Conservation (phyloP, 441 rosid species). For the Populus hybrid region DNA sequence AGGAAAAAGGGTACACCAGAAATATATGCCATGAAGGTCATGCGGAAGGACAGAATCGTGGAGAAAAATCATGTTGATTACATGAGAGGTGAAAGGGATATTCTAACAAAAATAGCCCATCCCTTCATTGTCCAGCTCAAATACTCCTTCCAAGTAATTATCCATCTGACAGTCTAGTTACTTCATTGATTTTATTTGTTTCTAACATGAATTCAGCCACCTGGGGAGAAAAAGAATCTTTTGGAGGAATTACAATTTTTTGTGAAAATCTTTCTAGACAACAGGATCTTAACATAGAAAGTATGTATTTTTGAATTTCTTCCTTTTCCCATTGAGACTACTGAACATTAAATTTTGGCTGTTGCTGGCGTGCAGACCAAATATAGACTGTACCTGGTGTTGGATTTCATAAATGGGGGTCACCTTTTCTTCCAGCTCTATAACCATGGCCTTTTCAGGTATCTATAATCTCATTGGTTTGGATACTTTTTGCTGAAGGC, state of each 20-base stretch:
- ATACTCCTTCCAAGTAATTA: constrained; percentile 80
- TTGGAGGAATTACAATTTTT: background rate
- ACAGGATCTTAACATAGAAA: background rate
- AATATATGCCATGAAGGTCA: constrained; percentile 94
- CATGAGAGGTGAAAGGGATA: constrained; percentile 96
- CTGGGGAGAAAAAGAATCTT: background rate
- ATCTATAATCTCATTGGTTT: constrained; percentile 5
- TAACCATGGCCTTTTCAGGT: constrained; percentile 96
- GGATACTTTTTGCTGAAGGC: background rate
- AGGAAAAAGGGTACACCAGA: constrained; percentile 77
- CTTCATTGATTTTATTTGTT: background rate
- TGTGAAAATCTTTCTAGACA: background rate
- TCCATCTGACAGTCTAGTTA: background rate
- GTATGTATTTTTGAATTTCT: background rate
- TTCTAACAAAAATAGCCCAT: constrained; percentile 74
- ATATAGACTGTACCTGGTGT: constrained; percentile 78
- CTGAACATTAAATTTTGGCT: background rate
- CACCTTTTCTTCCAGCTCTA: constrained; percentile 97
- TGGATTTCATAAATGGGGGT: constrained; percentile 94
- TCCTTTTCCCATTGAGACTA: background rate
- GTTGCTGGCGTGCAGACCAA: constrained; percentile 61
- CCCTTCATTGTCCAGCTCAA: constrained; percentile 90
- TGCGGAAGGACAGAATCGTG: constrained; percentile 91
- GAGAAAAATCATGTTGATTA: constrained; percentile 90
- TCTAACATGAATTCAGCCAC: background rate